These are phyloP conservation scores for Emmonsia crescens DNA, from an alignment of 2,329 filamentous ascomycete genomes.

Conservation along the genomic window DNA sequence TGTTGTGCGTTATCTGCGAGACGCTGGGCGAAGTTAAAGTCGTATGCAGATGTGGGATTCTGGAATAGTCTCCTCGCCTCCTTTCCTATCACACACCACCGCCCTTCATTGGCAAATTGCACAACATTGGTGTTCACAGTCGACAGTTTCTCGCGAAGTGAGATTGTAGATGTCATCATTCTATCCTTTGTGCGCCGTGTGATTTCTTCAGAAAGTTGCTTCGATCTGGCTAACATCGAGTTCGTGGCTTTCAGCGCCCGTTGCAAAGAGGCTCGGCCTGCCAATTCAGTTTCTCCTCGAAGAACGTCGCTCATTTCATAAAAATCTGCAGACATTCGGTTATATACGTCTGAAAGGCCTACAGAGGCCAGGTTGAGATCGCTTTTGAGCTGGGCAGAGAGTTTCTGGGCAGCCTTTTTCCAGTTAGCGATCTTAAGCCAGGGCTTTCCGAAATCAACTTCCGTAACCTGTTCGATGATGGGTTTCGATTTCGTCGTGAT, in stretches of 20 bases:
- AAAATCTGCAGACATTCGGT: conserved; percentile 28
- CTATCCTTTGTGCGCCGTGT: conserved; percentile 22
- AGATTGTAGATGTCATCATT: conserved; percentile 23
- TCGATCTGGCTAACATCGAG: conserved; percentile 22
- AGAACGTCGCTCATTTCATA: conserved; percentile 27
- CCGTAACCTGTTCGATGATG: conserved; percentile 24
- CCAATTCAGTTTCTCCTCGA: conserved; percentile 20
- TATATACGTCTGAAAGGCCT: conserved; percentile 28
- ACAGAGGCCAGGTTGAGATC: conserved; percentile 30
- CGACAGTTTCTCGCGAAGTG: conserved; percentile 21
- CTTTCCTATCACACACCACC: conserved; percentile 14
- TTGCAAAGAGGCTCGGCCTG: conserved; percentile 19
- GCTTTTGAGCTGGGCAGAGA: conserved; percentile 27
- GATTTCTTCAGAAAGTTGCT: conserved; percentile 25
- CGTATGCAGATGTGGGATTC: conserved; percentile 15
- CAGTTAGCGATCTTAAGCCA: conserved; percentile 39
- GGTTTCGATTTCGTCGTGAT: conserved; percentile 31
- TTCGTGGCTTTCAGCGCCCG: conserved; percentile 17
- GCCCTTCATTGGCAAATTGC: conserved; percentile 20
- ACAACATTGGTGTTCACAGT: conserved; percentile 20
- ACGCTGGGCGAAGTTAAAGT: conserved; percentile 11
- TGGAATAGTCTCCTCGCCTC: conserved; percentile 16
- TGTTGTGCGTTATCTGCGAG: conserved; percentile 22
- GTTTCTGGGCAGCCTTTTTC: conserved; percentile 30
- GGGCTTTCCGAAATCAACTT: conserved; percentile 35